These are phyloP conservation scores for Eucalyptus cladocalyx DNA, from an alignment of 345 rosid species.

Conservation along the genomic window DNA sequence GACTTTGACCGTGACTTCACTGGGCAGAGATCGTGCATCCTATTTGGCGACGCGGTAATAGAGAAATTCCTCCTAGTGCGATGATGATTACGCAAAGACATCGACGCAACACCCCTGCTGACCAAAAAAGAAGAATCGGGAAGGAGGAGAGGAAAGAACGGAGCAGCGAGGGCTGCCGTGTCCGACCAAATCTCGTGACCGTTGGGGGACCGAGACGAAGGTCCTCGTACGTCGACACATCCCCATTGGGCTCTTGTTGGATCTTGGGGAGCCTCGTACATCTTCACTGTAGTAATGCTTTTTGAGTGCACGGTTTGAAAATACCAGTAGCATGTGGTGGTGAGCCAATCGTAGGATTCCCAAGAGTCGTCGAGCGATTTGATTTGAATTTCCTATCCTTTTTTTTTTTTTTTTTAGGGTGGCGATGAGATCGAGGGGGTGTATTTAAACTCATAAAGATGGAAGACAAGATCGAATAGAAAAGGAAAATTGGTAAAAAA, in stretches of 20 bases:
- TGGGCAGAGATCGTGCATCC: not conserved
- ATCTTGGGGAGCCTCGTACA: no score
- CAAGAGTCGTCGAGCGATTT: not conserved
- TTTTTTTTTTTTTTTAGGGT: not conserved
- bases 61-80: not conserved
- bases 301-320: not conserved
- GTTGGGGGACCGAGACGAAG: not conserved
- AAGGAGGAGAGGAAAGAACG: not conserved
- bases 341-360: not conserved
- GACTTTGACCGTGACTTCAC: not conserved
- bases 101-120: not conserved
- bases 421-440: not conserved
- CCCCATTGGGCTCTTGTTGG: not conserved
- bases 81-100: not conserved
- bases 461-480: not conserved
- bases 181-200: not conserved
- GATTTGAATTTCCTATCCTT: not conserved
- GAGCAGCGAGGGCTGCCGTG: not conserved
- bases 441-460: not conserved
- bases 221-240: not conserved
- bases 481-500: not conserved
- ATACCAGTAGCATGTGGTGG: not conserved
- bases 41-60: not conserved
- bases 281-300: not conserved
- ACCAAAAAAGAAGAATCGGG: not conserved